Evolutionary conservation across 148 eudicot species (phyloP).

Genomic region (Rhododendron ferrugineum): DNA sequence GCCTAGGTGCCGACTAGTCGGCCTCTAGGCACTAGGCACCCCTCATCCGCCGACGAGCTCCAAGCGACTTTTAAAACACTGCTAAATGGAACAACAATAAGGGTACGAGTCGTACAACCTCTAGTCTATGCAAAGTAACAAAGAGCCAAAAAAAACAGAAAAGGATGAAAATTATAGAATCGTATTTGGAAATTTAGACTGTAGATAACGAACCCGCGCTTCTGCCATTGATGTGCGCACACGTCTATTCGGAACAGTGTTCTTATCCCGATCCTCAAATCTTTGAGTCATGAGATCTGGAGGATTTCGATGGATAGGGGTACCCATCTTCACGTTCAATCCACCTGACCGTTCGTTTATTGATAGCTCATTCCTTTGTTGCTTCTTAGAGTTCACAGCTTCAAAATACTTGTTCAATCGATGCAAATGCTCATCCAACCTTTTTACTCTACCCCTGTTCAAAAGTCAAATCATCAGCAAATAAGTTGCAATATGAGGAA

Average conservation of each 20-base stretch:
- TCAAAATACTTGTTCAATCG: conserved; percentile 55
- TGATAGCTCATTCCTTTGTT: conserved; percentile 33
- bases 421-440: conserved; percentile 52
- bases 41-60: too few species aligned
- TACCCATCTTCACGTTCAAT: conserved; percentile 56
- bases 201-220: conserved; percentile 53
- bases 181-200: not conserved
- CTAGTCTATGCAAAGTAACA: not conserved
- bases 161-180: not conserved
- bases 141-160: not conserved
- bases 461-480: not conserved
- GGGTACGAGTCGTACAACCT: not conserved
- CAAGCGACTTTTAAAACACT: too few species aligned
- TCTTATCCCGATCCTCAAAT: conserved; percentile 66
- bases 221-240: conserved; percentile 80
- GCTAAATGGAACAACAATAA: not conserved
- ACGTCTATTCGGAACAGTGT: conserved; percentile 63
- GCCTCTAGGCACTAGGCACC: too few species aligned
- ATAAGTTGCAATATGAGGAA: conserved; percentile 6
- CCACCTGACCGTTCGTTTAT: conserved; percentile 60
- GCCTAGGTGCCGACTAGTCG: too few species aligned
- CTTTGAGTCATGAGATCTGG: conserved; percentile 53
- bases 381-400: conserved; percentile 50
- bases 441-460: conserved; percentile 63
- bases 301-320: conserved; percentile 54